Evolutionary conservation across 148 eudicot species (phyloP).

Genomic region (Pouteria glomerata): DNA sequence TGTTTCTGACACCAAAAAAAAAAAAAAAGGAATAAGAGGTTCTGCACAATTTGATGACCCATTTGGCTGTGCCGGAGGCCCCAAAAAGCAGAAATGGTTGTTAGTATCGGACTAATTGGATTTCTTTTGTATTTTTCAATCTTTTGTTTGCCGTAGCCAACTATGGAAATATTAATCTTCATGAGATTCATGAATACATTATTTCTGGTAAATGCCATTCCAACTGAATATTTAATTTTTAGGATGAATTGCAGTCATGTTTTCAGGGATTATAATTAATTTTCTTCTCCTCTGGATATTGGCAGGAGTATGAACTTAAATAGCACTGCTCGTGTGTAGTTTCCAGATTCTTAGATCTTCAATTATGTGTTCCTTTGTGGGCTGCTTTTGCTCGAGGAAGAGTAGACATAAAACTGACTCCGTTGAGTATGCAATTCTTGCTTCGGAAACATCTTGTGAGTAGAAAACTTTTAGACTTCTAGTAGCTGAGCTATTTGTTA

Average conservation of each 20-base stretch:
- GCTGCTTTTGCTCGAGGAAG: slow-evolving; percentile 29
- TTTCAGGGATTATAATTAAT: not conserved
- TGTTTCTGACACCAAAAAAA: not conserved
- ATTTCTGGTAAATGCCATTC: not conserved
- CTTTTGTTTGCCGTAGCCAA: not conserved
- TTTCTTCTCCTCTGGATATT: not conserved
- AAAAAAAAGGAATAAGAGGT: too few relatives aligned
- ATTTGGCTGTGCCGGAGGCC: too few relatives aligned
- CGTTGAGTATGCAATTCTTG: slow-evolving; percentile 25
- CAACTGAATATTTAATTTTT: not conserved
- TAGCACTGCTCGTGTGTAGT: not conserved
- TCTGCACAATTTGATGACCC: too few relatives aligned
- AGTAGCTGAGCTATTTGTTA: not conserved
- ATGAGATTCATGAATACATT: not conserved
- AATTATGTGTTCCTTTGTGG: slow-evolving; percentile 23
- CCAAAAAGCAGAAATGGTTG: too few relatives aligned
- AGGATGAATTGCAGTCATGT: not conserved
- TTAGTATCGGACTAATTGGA: not conserved
- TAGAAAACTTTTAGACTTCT: slow-evolving; percentile 1
- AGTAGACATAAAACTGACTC: slow-evolving; percentile 4
- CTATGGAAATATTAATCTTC: not conserved
- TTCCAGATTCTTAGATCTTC: not conserved
- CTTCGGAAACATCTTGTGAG: slow-evolving; percentile 49
- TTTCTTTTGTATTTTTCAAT: not conserved
- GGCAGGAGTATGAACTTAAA: not conserved